Conservation (phyloP, 306 rosid species). For the Albizia julibrissin region DNA sequence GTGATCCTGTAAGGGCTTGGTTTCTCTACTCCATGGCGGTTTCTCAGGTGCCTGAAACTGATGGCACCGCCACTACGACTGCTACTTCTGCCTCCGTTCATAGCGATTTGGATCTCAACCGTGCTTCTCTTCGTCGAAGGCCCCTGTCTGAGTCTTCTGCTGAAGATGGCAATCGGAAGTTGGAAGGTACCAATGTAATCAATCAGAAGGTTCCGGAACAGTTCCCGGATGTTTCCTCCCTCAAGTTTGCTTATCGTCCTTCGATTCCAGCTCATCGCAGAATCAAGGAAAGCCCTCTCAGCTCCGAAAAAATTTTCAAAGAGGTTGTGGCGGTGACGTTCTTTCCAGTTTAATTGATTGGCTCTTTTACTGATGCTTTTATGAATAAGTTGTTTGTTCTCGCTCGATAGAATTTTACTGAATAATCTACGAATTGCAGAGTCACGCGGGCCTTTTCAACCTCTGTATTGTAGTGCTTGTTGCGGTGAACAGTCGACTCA, state of each 20-base stretch:
- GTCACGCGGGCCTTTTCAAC: constrained; percentile 94
- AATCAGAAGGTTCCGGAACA: constrained; percentile 27
- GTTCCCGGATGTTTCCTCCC: constrained; percentile 23
- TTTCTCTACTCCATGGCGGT: constrained; percentile 53
- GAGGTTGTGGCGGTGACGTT: constrained; percentile 52
- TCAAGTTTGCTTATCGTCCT: constrained; percentile 64
- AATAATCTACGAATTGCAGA: constrained; percentile 50
- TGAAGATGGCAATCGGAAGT: constrained; percentile 40
- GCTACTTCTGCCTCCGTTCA: constrained; percentile 19
- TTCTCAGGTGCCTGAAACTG: constrained; percentile 52
- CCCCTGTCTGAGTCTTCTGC: constrained; percentile 36
- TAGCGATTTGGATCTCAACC: constrained; percentile 53
- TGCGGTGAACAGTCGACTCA: constrained; percentile 94
- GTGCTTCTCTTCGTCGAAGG: constrained; percentile 56
- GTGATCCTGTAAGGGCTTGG: not conserved
- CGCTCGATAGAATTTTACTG: not conserved
- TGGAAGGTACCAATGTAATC: constrained; percentile 31
- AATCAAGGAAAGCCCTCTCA: constrained; percentile 83
- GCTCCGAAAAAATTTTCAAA: constrained; percentile 81
- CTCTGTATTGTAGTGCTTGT: constrained; percentile 97
- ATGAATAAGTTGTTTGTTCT: not conserved
- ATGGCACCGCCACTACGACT: constrained; percentile 3
- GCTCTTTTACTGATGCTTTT: not conserved
- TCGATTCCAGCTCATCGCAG: constrained; percentile 84
- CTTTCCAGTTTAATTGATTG: not conserved